A percentile compares a stretch with the other conserved stretches of the same genome.
phyloP scores from a whole-genome alignment of 768 basidiomycete genomes.

The Pisolithus tinctorius region DNA sequence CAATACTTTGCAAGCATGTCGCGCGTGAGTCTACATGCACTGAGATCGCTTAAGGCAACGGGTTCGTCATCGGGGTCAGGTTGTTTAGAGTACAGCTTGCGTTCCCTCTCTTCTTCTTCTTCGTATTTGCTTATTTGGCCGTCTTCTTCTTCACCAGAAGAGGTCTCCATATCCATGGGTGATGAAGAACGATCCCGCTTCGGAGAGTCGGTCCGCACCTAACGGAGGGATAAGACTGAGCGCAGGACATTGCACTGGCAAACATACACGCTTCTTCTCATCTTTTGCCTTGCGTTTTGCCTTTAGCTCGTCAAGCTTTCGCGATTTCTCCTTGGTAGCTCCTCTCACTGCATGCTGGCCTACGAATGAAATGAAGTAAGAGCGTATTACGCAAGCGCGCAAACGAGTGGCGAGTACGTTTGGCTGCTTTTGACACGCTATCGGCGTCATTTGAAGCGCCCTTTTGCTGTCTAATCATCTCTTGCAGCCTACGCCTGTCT shows the following conservation, averaged over 20 bases:
- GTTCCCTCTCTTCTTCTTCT: constrained; percentile 64
- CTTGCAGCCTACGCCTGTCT: constrained; percentile 64
- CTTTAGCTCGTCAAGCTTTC: constrained; percentile 79
- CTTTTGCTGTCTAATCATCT: constrained; percentile 65
- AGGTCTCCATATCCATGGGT: constrained; percentile 81
- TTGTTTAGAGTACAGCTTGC: constrained; percentile 41
- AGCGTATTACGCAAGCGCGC: constrained; percentile 1
- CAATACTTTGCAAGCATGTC: constrained; percentile 65
- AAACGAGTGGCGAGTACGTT: constrained; percentile 45
- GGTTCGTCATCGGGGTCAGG: constrained; percentile 39
- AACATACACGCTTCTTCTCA: constrained; percentile 73
- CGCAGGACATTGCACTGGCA: neutral
- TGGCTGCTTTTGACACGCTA: constrained; percentile 63
- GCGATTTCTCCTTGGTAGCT: constrained; percentile 72
- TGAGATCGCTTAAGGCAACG: constrained; percentile 51
- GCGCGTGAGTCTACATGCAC: constrained; percentile 58
- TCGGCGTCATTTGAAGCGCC: constrained; percentile 45
- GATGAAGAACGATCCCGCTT: constrained; percentile 71
- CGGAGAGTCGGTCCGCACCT: constrained; percentile 50
- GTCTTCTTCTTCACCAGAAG: constrained; percentile 70
- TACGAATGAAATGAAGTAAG: constrained; percentile 22
- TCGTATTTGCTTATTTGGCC: constrained; percentile 71
- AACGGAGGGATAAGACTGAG: constrained; percentile 11
- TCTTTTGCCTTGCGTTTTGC: constrained; percentile 84
- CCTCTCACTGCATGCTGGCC: constrained; percentile 72